These are phyloP conservation scores for Fusarium nematophilum DNA, from an alignment of 2,329 filamentous ascomycete species.

Conservation along the genomic window DNA sequence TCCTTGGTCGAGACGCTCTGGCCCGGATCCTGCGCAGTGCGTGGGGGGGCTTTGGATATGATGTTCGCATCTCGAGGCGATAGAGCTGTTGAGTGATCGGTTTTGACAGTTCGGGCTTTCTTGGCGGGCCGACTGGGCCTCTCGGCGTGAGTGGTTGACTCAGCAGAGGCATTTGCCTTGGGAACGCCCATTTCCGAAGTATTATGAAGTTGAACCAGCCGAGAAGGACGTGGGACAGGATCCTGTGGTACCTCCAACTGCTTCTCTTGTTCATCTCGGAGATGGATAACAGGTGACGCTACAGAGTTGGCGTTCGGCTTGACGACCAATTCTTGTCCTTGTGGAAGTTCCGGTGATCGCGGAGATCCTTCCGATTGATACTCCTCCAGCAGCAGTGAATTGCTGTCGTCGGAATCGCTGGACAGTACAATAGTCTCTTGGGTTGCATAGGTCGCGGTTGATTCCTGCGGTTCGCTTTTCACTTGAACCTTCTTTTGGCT, in stretches of 20 bases:
- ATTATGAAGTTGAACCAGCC: too few relatives aligned
- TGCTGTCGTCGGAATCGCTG: conserved; percentile 26
- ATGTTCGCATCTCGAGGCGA: conserved; percentile 26
- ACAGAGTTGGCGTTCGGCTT: neutral
- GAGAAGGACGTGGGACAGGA: neutral
- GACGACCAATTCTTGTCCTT: neutral
- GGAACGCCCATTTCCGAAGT: too few relatives aligned
- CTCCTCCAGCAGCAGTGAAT: conserved; percentile 2
- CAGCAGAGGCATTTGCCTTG: neutral
- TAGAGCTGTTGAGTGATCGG: neutral
- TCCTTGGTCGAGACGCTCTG: conserved; percentile 1
- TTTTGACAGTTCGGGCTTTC: neutral
- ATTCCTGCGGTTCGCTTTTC: neutral
- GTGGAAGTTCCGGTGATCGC: neutral
- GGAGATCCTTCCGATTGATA: neutral
- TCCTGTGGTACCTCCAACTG: neutral
- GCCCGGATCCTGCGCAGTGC: neutral
- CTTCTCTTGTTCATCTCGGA: neutral
- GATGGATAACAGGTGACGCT: neutral
- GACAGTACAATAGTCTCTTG: conserved; percentile 31
- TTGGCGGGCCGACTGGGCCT: neutral
- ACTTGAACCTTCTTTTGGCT: neutral
- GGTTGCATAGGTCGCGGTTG: neutral
- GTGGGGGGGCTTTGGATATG: conserved; percentile 1
- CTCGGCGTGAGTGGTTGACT: neutral